These are phyloP conservation scores for Yarrowia porcina DNA, from an alignment of 805 yeast genomes.

Conservation along the genomic window DNA sequence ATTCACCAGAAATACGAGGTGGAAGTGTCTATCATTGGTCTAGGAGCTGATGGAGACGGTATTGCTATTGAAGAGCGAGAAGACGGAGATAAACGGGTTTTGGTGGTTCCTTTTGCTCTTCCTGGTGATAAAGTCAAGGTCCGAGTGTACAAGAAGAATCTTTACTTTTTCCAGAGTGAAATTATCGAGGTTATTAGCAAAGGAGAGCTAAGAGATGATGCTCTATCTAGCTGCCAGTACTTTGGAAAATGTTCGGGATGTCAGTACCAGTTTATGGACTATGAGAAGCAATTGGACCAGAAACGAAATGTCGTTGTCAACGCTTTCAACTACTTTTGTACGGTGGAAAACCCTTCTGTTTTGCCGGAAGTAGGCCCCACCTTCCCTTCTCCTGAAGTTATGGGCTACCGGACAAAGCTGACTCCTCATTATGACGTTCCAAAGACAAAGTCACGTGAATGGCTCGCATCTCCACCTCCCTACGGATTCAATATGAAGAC, in stretches of 20 bases:
- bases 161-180: constrained; percentile 71
- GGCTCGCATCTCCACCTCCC: constrained; percentile 52
- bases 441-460: constrained; percentile 41
- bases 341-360: constrained; percentile 42
- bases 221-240: constrained; percentile 68
- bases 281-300: constrained; percentile 65
- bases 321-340: constrained; percentile 72
- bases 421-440: constrained; percentile 95
- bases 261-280: constrained; percentile 79
- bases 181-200: constrained; percentile 50
- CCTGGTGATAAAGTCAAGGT: constrained; percentile 79
- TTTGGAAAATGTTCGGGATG: constrained; percentile 95
- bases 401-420: constrained; percentile 80
- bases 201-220: constrained; percentile 49
- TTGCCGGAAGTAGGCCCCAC: constrained; percentile 61
- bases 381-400: constrained; percentile 71
- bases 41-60: constrained; percentile 86
- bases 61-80: constrained; percentile 19
- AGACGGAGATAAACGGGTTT: constrained; percentile 44
- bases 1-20: constrained; percentile 29
- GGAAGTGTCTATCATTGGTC: constrained; percentile 54
- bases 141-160: constrained; percentile 74
- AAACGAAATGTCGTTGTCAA: constrained; percentile 72
- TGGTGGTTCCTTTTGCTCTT: constrained; percentile 77
- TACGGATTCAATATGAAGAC: constrained; percentile 91